Conservation (phyloP, 805 yeast genomes). For the Lachancea sp. region DNA sequence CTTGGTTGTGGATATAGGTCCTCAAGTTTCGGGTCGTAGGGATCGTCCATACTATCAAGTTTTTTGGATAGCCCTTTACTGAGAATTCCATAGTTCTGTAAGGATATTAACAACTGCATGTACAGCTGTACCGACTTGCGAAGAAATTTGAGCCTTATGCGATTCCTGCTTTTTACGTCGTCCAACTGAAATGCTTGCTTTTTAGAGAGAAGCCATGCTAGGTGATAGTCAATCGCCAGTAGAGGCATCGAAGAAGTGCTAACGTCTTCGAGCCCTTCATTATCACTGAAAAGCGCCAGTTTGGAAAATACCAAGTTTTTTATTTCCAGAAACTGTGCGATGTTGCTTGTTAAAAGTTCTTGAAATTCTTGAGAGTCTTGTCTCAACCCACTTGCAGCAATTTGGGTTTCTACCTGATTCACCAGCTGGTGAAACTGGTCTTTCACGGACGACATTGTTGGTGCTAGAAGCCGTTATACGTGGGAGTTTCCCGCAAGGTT, state of each 20-base stretch:
- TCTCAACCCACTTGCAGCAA: conserved; percentile 27
- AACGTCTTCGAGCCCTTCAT: conserved; percentile 67
- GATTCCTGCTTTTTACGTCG: conserved; percentile 13
- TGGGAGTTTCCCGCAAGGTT: too few relatives aligned
- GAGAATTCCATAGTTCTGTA: conserved; percentile 43
- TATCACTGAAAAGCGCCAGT: conserved; percentile 60
- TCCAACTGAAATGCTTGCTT: conserved; percentile 21
- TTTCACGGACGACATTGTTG: conserved; percentile 15
- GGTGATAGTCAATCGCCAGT: conserved; percentile 50
- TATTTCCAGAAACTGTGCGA: conserved; percentile 41
- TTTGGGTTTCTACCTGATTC: conserved; percentile 12
- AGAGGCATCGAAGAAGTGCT: conserved; percentile 57
- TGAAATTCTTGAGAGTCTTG: conserved; percentile 42
- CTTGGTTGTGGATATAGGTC: conserved; percentile 23
- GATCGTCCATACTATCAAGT: conserved; percentile 37
- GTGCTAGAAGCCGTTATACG: not conserved
- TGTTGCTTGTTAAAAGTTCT: conserved; percentile 29
- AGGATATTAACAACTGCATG: conserved; percentile 40
- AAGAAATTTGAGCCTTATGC: conserved; percentile 33
- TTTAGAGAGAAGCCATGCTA: conserved; percentile 38
- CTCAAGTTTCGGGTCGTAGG: conserved; percentile 36
- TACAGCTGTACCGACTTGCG: conserved; percentile 39
- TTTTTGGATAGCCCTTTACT: conserved; percentile 33
- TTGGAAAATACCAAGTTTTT: conserved; percentile 36
- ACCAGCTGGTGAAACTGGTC: conserved; percentile 20